A percentile compares a stretch with the other conserved stretches of the same genome.
These are phyloP conservation scores for Chrysopogon serrulatus DNA, from an alignment of 176 grass and related monocot genomes.

Conservation along the genomic window DNA sequence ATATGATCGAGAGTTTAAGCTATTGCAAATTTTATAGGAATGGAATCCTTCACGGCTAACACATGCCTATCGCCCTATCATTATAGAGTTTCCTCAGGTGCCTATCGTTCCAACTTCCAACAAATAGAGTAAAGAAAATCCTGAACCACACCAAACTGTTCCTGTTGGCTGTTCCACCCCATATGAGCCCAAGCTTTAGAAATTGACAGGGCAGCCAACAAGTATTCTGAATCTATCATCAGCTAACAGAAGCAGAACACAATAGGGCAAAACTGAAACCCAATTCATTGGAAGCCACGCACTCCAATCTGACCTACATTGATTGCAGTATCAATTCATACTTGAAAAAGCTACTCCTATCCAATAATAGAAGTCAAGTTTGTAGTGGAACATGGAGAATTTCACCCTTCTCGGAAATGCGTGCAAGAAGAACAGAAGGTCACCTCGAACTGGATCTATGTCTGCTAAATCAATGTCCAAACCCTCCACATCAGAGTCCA, in stretches of 20 bases:
- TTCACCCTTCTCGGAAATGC: not conserved
- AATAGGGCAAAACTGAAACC: not conserved
- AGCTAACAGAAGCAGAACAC: not conserved
- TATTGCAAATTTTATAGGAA: not conserved
- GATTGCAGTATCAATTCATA: not conserved
- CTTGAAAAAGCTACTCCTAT: not conserved
- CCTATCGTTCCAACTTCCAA: too few relatives aligned
- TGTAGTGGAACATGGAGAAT: not conserved
- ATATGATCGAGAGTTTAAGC: not conserved
- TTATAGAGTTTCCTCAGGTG: not conserved
- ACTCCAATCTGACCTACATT: not conserved
- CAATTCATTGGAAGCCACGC: not conserved
- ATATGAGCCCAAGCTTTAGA: not conserved
- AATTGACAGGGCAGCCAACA: not conserved
- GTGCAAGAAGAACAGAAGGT: not conserved
- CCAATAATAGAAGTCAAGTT: not conserved
- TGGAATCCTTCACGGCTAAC: not conserved
- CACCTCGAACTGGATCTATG: conserved; percentile 71
- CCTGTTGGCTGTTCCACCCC: not conserved
- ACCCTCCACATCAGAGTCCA: conserved; percentile 14
- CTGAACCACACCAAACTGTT: not conserved
- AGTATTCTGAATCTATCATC: not conserved
- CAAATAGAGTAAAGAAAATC: not conserved
- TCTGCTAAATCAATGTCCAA: conserved; percentile 28
- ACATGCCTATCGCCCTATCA: not conserved